These are phyloP conservation scores for Azolla pinnata DNA, from an alignment of 75 land plant genomes.

Conservation along the genomic window DNA sequence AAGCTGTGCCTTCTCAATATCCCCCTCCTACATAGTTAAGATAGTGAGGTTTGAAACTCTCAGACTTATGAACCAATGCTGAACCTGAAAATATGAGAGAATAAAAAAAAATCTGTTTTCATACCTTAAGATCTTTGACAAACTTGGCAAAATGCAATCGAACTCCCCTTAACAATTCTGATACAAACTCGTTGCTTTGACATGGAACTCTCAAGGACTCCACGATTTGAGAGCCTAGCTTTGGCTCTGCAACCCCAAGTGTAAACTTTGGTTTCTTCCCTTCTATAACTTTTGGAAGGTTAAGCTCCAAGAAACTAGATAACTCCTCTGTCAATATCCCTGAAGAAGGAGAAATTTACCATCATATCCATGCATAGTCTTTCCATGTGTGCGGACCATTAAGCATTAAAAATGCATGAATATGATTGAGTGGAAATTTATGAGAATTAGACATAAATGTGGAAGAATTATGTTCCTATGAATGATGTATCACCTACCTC, in stretches of 20 bases:
- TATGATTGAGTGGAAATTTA: no score
- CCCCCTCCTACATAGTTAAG: conserved; percentile 47
- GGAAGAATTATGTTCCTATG: no score
- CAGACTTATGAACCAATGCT: neutral
- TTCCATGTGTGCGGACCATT: no score
- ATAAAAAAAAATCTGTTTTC: neutral
- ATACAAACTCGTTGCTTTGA: conserved; percentile 76
- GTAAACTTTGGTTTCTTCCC: conserved; percentile 72
- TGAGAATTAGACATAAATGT: no score
- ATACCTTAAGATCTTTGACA: conserved; percentile 74
- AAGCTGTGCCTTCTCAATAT: conserved; percentile 90
- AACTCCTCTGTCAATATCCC: conserved; percentile 79
- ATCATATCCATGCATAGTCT: neutral
- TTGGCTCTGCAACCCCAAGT: conserved; percentile 73
- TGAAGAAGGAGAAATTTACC: conserved; percentile 2
- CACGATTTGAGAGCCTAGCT: conserved; percentile 75
- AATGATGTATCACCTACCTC: no score
- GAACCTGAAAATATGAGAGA: neutral
- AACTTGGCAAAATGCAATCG: conserved; percentile 71
- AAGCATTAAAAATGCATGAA: no score
- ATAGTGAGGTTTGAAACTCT: neutral
- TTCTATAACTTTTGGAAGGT: conserved; percentile 80
- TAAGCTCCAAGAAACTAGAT: conserved; percentile 79
- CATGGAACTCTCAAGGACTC: conserved; percentile 70
- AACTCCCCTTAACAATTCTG: conserved; percentile 82